Base-by-base conservation (phyloP, 1,139 yeast species). In the Maudiozyma humilis region DNA sequence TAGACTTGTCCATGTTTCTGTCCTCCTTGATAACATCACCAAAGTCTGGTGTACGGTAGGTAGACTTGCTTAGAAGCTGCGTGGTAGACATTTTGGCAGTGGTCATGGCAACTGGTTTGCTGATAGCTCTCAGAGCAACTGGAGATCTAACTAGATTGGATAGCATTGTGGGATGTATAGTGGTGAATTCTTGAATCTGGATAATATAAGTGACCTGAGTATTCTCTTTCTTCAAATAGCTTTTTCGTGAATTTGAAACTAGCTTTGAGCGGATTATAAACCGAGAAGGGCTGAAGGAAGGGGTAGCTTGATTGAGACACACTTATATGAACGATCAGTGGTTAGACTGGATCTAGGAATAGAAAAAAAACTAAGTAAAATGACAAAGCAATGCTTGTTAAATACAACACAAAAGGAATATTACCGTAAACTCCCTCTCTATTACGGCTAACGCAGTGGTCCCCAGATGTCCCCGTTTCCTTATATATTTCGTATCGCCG, bases 41-140 rank as follows among this genome's bases (percentile, higher is more conserved):
- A 69, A 76, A 91, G 71, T 91, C 94, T 64, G 97, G 98, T 46
- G 93, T 91, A 68, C 87, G 84, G 76, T 86, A 91, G 59, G 84
- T 79, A 2, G 50, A 45, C 37, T 47, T 49, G 19, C 18, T 23
- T 13, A 45, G 18, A n/a, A 32, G 16, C 17, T 27, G 33, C 2
- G 48, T 33, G 5, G 51, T 48, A 13, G 49, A 44, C 18, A 43
- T 36, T 3, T 40, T 36, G 10, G 46, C 46, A 17, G 34, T 32
- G 12, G 32, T 17, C 3, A 34, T 27, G 19, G 42, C 37, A 32
- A 43, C 29, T 19, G 45, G 42, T 25, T 38, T 43, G n/a, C 29
- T 15, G 13, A 42, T 10, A 4, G 41, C 13, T 23, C 25, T 38
- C 13, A 42, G 18, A 14, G 39, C 16, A 14, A 32, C 25, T 17